Conservation (phyloP, 768 basidiomycete genomes). For the Pulveroboletus sp. region DNA sequence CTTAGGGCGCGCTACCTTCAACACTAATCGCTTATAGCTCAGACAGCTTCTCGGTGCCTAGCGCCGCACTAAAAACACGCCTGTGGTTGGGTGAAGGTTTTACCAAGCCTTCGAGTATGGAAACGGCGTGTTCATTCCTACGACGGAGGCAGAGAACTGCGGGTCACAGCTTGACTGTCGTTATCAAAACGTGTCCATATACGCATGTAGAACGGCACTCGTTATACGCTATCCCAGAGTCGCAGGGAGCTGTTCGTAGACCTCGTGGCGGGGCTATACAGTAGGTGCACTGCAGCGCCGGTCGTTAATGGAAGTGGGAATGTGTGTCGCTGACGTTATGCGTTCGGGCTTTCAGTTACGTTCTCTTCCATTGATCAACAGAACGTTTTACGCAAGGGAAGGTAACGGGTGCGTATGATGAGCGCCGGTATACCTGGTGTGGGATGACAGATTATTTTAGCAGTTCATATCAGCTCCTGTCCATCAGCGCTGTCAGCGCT, state of each 20-base stretch:
- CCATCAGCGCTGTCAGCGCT: slow-evolving; percentile 8
- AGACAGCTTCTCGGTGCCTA: neutral
- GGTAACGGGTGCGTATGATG: neutral
- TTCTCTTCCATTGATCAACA: neutral
- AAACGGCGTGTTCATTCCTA: slow-evolving; percentile 1
- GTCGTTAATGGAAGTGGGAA: neutral
- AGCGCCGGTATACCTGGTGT: neutral
- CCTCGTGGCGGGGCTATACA: slow-evolving; percentile 7
- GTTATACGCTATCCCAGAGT: neutral
- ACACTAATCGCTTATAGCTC: slow-evolving; percentile 11
- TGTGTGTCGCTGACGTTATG: slow-evolving; percentile 2
- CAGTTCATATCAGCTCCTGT: neutral
- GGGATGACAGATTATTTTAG: no score
- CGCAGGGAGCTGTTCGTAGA: neutral
- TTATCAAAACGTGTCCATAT: neutral
- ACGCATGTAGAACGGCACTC: neutral
- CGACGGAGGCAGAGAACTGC: neutral
- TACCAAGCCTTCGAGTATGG: neutral
- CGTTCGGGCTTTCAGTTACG: neutral
- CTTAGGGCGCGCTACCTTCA: neutral
- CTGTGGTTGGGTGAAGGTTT: neutral
- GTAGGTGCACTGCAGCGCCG: neutral
- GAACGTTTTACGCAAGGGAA: neutral
- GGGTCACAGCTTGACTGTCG: neutral
- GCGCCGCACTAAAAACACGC: slow-evolving; percentile 11